phyloP scores from a whole-genome alignment of 495 filamentous ascomycete genomes.

The Polyplosphaeria fusca region DNA sequence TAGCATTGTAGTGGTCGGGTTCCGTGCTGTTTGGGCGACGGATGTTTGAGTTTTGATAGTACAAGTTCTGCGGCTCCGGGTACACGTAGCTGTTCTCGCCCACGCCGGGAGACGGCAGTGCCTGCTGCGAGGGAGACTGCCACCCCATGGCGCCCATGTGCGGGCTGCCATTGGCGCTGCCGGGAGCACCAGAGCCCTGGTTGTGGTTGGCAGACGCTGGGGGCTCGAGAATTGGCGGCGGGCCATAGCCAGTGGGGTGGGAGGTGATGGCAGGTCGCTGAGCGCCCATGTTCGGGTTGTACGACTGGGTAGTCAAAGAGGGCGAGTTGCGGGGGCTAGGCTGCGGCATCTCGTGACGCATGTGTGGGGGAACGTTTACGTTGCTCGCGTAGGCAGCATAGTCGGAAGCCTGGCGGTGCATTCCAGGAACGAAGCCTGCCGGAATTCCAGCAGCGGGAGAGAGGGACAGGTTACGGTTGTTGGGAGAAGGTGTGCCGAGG shows the following conservation, averaged over 20 bases:
- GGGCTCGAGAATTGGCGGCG: conserved; percentile 84
- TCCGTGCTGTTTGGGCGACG: conserved; percentile 43
- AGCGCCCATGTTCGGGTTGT: conserved; percentile 52
- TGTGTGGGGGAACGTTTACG: conserved; percentile 74
- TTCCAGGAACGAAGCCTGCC: conserved; percentile 56
- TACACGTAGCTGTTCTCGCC: conserved; percentile 40
- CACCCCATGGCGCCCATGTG: conserved; percentile 43
- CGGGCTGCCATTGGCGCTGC: conserved; percentile 43
- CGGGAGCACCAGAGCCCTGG: conserved; percentile 33
- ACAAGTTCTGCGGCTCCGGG: conserved; percentile 41
- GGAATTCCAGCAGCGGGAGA: conserved; percentile 77
- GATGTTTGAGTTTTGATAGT: conserved; percentile 40
- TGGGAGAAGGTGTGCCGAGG: conserved; percentile 80
- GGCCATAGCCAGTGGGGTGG: conserved; percentile 74
- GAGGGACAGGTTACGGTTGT: conserved; percentile 68
- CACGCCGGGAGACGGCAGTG: conserved; percentile 32
- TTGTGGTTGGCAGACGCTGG: conserved; percentile 48
- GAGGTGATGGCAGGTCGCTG: conserved; percentile 69
- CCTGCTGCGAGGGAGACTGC: conserved; percentile 42
- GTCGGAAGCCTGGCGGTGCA: conserved; percentile 64
- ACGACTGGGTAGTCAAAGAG: conserved; percentile 58
- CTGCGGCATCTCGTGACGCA: conserved; percentile 75
- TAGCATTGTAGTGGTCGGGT: conserved; percentile 41
- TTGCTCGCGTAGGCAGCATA: conserved; percentile 62
- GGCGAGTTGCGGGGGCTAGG: conserved; percentile 69